Conservation (phyloP, 192 early-diverging fungal species). For the Coemansia sp. region DNA sequence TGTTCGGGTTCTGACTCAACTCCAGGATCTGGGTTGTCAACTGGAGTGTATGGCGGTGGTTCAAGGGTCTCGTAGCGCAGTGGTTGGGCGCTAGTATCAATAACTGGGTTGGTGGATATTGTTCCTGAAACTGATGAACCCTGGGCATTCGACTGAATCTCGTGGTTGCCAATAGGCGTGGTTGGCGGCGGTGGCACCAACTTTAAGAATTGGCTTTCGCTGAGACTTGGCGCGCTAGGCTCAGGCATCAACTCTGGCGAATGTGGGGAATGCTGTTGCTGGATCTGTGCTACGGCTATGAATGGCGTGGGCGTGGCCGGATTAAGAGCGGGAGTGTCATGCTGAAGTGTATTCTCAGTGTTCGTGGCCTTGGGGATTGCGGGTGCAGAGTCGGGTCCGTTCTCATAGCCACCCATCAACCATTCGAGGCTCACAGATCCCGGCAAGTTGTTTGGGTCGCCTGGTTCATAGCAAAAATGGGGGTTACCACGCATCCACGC, state of each 20-base stretch:
- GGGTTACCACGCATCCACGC: constrained; percentile 24
- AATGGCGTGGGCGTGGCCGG: constrained; percentile 6
- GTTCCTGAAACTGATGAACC: not conserved
- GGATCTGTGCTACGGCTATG: constrained; percentile 14
- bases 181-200: not conserved
- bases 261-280: not conserved
- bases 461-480: constrained; percentile 23
- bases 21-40: constrained; percentile 8
- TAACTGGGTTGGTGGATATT: not conserved
- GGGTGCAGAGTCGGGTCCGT: not conserved
- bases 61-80: constrained; percentile 2
- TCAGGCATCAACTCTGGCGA: constrained; percentile 4
- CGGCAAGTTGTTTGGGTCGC: not conserved
- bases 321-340: not conserved
- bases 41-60: constrained; percentile 33
- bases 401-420: constrained; percentile 3
- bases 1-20: not conserved
- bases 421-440: constrained; percentile 13
- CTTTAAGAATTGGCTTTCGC: constrained; percentile 20
- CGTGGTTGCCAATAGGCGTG: not conserved
- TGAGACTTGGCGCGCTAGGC: constrained; percentile 20
- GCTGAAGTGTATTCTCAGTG: not conserved
- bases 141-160: not conserved
- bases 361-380: not conserved
- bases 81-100: not conserved